Evolutionary conservation across 2,329 filamentous ascomycete species (phyloP).

Genomic region (Pseudogymnoascus sp.): DNA sequence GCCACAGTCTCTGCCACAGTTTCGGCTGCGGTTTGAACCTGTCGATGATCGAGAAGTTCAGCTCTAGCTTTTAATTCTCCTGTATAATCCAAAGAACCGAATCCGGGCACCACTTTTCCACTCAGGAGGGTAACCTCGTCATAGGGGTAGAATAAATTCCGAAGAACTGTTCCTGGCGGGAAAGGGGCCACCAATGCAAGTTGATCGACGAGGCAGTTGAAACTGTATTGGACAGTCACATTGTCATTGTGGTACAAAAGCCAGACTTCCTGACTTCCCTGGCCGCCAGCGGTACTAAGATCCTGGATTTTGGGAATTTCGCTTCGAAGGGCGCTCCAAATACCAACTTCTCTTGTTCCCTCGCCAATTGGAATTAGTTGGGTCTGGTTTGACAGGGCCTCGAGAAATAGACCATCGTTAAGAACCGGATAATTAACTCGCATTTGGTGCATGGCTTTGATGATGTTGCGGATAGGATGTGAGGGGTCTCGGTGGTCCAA

Average conservation of each 20-base stretch:
- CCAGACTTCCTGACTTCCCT: constrained; percentile 36
- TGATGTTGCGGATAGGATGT: constrained; percentile 49
- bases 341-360: constrained; percentile 45
- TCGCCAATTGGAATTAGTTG: constrained; percentile 42
- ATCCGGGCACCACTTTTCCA: background rate
- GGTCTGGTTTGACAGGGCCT: constrained; percentile 48
- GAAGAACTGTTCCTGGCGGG: constrained; percentile 42
- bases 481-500: constrained; percentile 56
- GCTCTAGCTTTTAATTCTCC: constrained; percentile 19
- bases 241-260: constrained; percentile 36
- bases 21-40: background rate
- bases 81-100: background rate
- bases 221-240: constrained; percentile 40
- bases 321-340: constrained; percentile 52
- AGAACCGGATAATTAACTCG: constrained; percentile 46
- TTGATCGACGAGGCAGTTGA: constrained; percentile 41
- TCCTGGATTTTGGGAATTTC: constrained; percentile 37
- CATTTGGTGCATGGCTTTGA: constrained; percentile 54
- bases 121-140: constrained; percentile 41
- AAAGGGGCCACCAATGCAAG: constrained; percentile 46
- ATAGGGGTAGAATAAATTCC: constrained; percentile 53
- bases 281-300: constrained; percentile 39
- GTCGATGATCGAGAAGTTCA: background rate
- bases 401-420: constrained; percentile 49
- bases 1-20: background rate